phyloP scores from a whole-genome alignment of 169 alveolate species.

The Miamiensis avidus region DNA sequence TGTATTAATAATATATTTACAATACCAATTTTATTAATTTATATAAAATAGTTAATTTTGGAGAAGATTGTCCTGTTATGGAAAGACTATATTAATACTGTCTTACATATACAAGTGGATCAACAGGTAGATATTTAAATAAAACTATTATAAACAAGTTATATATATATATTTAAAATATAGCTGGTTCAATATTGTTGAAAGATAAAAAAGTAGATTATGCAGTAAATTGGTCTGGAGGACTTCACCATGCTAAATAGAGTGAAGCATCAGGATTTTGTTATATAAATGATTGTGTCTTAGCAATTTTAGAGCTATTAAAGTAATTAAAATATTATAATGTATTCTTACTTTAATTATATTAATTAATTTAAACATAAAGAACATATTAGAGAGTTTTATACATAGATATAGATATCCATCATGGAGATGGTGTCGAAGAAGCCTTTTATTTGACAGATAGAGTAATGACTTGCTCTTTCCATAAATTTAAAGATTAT shows the following conservation, averaged over 20 bases:
- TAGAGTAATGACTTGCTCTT: conserved; percentile 87
- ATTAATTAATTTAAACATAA: neutral
- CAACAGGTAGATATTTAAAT: conserved; percentile 46
- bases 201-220: conserved; percentile 76
- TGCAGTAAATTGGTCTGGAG: conserved; percentile 93
- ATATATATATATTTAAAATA: conserved; percentile 14
- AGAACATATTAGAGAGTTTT: conserved; percentile 83
- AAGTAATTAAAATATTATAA: conserved; percentile 43
- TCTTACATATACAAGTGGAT: conserved; percentile 82
- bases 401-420: conserved; percentile 92
- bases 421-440: conserved; percentile 99
- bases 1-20: conserved; percentile 41
- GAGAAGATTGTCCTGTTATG: conserved; percentile 93
- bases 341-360: neutral
- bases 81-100: conserved; percentile 91
- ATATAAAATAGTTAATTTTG: conserved; percentile 73
- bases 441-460: conserved; percentile 95
- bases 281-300: conserved; percentile 91
- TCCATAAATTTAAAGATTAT: conserved; percentile 91
- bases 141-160: neutral
- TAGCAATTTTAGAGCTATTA: conserved; percentile 86
- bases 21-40: neutral
- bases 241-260: conserved; percentile 92
- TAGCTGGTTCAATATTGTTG: conserved; percentile 81
- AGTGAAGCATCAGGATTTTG: conserved; percentile 92